Evolutionary conservation across 140 eudicot species (phyloP), one percentile per base, ranked within the genome.

Genomic region (Oenanthe javanica): DNA sequence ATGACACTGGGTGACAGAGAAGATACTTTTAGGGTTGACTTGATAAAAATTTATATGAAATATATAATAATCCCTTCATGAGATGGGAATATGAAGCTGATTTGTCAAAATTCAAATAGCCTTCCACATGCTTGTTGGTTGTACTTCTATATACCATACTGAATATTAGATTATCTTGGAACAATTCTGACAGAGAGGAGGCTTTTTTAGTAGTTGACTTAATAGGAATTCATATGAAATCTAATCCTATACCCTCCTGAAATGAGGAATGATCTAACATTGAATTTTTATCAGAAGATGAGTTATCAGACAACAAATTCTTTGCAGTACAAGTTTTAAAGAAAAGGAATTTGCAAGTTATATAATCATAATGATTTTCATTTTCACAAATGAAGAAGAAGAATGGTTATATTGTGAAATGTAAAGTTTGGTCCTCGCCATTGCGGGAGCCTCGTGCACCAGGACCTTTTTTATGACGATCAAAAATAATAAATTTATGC

Each of bases 41-140:
- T 19, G 6, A n/a, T 59, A 59, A 31, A 21, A 57, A 59, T 59
- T 59, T 6, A 19, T 57, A 6, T 57, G 66, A 25, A 8, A 18
- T 16, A 59, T 5, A 59, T 2, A n/a, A 21, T 8, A 19, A 59
- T 59, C 67, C 67, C 25, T 52, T 57, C 12, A 57, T 19, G 27
- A 16, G 63, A 54, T 54, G 63, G 23, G 23, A 5, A 14, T 31
- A 31, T 31, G 31, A 31, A 31, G 31, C 31, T 31, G 31, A 31
- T 31, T 31, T 31, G 31, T 0, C 31, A 31, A 31, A 31, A 31
- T 31, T 64, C 72, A 25, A 64, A 23, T 64, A 27, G 14, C 4
- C 54, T 43, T 45, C 77, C 77, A 72, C 77, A 72, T 72, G 77
- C 54, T 72, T 11, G 77, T 72, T 19, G 77, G 6, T 72, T 31